These are phyloP conservation scores for Pezizomycotina sp. DNA, from an alignment of 2,329 filamentous ascomycete genomes.

Conservation along the genomic window DNA sequence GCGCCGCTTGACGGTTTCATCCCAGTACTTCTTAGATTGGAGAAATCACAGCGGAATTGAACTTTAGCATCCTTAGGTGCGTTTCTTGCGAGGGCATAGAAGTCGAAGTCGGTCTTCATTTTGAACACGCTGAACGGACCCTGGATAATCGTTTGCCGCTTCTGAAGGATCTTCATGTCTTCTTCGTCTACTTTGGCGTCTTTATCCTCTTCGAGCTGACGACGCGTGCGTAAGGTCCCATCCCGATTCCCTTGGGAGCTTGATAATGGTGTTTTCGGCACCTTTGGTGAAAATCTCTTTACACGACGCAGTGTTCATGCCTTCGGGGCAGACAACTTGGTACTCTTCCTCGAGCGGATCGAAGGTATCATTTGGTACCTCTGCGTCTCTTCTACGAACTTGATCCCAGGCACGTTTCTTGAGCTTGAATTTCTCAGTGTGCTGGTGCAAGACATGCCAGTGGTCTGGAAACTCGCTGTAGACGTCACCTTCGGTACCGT, in stretches of 20 bases:
- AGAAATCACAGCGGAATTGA: conserved; percentile 5
- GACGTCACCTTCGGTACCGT: conserved; percentile 6
- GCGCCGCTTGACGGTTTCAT: too few species aligned
- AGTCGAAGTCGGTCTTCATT: conserved; percentile 5
- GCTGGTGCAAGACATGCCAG: conserved; percentile 4
- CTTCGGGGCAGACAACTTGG: conserved; percentile 1
- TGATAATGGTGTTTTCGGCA: conserved; percentile 6
- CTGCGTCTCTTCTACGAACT: conserved; percentile 1
- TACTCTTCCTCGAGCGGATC: conserved; percentile 2
- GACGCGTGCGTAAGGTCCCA: conserved; percentile 3
- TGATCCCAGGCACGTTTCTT: conserved; percentile 5
- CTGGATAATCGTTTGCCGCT: background rate
- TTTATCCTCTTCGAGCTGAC: conserved; percentile 2
- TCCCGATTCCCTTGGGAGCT: conserved; percentile 1
- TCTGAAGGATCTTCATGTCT: conserved; percentile 2
- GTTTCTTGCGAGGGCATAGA: background rate
- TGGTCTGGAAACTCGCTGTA: conserved; percentile 1
- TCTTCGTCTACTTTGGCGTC: conserved; percentile 3
- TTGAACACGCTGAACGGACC: conserved; percentile 3
- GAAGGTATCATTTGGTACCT: too few species aligned
- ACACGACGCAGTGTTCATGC: conserved; percentile 3
- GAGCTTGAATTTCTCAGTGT: conserved; percentile 1
- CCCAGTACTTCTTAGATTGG: conserved; percentile 3
- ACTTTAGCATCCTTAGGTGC: conserved; percentile 3
- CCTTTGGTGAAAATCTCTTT: conserved; percentile 6